Evolutionary conservation across 1,284 basidiomycete genomes (phyloP), one percentile per base, ranked within the genome.

Genomic region (Lentinula novae-zelandiae): DNA sequence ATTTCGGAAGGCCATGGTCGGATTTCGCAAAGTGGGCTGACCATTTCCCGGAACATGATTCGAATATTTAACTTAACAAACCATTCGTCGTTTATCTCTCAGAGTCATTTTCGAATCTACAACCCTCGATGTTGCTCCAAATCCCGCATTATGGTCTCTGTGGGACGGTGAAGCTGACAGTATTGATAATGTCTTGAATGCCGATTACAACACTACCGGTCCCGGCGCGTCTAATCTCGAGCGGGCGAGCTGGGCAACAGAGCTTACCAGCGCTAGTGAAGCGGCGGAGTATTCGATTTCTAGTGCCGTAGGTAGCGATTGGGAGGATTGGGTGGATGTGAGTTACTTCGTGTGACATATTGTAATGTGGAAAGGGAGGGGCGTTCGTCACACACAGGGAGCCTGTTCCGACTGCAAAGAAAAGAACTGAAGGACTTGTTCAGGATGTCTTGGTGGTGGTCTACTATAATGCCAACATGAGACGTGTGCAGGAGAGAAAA

Each of bases 1-100:
- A 73, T 68, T 72, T 84, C 15, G 82, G 83, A 20, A 71, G 83
- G 7, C 83, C 83, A 40, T 84, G 83, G 83, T 73, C 70, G 70
- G 73, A 72, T 62, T 77, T 68, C 55, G 75, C 76, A 10, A 76
- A 76, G 76, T 76, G 1, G 8, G 44, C 20, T 9, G 7, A n/a
- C 5, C n/a, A n/a, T n/a, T 17, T 22, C 6, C 20, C 8, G 10
- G 2, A 36, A 8, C 44, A 46, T 22, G n/a, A 6, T 20, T 46
- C 2, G 9, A 6, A 22, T 22, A 9, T 22, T 6, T 6, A 17
- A 9, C 7, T 17, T 46, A 9, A 20, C n/a, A 10, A 7, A 0
- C n/a, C n/a, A 4, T 22, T 46, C 8, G 17, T 42, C 63, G 68
- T 51, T 70, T 68, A 48, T 13, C 44, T 4, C 60, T 44, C 57